Percentiles rank a stretch among this genome's conserved stretches.
phyloP scores from a whole-genome alignment of 2,329 filamentous ascomycete genomes.

The Pleomassaria siparia region DNA sequence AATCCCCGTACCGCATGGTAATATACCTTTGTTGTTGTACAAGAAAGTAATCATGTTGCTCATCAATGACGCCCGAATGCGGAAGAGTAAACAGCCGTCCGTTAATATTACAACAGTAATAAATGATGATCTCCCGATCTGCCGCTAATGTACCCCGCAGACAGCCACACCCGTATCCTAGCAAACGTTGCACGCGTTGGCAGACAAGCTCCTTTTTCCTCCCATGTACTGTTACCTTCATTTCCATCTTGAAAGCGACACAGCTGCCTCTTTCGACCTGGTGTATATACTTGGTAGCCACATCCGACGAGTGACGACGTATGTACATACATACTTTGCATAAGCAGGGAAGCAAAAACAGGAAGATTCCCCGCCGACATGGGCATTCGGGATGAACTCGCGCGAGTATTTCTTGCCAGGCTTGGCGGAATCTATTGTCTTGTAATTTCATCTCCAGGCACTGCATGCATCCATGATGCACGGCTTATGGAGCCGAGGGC shows the following conservation, averaged over 20 bases:
- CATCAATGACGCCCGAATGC: not conserved
- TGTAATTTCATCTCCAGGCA: no score
- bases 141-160: constrained; percentile 25
- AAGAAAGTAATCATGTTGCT: no score
- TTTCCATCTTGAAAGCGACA: not conserved
- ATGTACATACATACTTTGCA: no score
- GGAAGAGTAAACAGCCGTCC: not conserved
- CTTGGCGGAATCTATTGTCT: no score
- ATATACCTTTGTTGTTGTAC: not conserved
- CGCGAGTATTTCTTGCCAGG: no score
- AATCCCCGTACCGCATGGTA: not conserved
- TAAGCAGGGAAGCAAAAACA: not conserved
- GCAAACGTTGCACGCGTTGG: constrained; percentile 11
- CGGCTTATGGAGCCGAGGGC: no score
- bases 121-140: constrained; percentile 12
- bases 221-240: not conserved
- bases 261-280: not conserved
- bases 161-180: constrained; percentile 18
- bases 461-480: no score
- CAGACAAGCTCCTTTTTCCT: not conserved
- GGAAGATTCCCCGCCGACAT: no score
- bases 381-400: no score
- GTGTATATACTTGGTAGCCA: no score
- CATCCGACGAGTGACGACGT: no score
- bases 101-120: no score